Evolutionary conservation across 2,329 filamentous ascomycete species (phyloP).

Genomic region (Aureobasidium leucospermi): DNA sequence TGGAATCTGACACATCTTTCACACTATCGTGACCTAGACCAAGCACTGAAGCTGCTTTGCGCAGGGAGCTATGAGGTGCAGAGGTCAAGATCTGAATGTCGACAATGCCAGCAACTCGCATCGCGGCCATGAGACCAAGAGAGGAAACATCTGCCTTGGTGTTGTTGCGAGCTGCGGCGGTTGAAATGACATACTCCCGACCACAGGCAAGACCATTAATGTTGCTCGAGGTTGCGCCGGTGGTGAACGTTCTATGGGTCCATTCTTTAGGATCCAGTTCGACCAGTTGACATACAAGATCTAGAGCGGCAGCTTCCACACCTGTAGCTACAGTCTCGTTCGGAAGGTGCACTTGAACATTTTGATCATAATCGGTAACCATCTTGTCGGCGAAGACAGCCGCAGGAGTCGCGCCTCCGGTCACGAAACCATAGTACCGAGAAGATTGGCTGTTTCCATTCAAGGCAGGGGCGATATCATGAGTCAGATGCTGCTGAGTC

Average conservation of each 20-base stretch:
- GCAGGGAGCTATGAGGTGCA: slow-evolving; percentile 73
- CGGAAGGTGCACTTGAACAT: slow-evolving; percentile 74
- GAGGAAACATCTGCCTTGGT: slow-evolving; percentile 52
- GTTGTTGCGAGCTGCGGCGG: slow-evolving; percentile 32
- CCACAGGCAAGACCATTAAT: slow-evolving; percentile 61
- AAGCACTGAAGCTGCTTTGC: slow-evolving; percentile 74
- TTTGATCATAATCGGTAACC: slow-evolving; percentile 76
- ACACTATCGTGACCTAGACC: slow-evolving; percentile 68
- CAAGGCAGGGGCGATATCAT: slow-evolving; percentile 49
- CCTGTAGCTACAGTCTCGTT: slow-evolving; percentile 66
- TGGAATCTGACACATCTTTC: slow-evolving; percentile 48
- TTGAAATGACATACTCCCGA: slow-evolving; percentile 56
- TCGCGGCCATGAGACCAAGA: slow-evolving; percentile 61
- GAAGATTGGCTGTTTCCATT: slow-evolving; percentile 57
- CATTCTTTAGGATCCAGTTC: slow-evolving; percentile 48
- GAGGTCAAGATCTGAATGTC: slow-evolving; percentile 73
- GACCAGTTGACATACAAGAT: slow-evolving; percentile 62
- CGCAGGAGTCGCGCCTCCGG: slow-evolving; percentile 69
- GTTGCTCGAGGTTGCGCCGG: slow-evolving; percentile 62
- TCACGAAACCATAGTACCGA: slow-evolving; percentile 85
- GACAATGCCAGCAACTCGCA: slow-evolving; percentile 54
- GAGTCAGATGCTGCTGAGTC: slow-evolving; percentile 36
- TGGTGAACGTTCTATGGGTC: slow-evolving; percentile 74
- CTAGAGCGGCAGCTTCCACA: slow-evolving; percentile 66
- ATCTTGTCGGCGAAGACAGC: slow-evolving; percentile 77